A percentile compares a stretch with the other conserved stretches of the same genome.
Conservation (phyloP, 1,284 basidiomycete genomes). For the Somion occarium region DNA sequence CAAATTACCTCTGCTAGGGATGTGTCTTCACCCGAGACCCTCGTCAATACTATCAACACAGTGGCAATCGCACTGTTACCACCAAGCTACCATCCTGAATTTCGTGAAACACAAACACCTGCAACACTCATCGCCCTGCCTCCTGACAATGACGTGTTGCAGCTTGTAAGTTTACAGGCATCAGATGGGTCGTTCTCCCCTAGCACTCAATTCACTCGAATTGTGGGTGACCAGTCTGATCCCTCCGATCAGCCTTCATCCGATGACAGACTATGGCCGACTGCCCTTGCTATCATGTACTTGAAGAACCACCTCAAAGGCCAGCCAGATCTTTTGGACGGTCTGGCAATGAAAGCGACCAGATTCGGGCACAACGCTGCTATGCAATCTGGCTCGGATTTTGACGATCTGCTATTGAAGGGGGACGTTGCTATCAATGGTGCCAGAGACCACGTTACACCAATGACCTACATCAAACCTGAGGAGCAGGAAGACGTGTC, state of each 20-base stretch:
- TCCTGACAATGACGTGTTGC: background rate
- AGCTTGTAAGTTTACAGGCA: background rate
- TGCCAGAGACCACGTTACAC: no score
- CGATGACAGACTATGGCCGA: conserved; percentile 4
- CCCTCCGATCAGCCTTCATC: background rate
- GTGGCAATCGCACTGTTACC: no score
- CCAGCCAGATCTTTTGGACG: conserved; percentile 2
- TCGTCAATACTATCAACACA: no score
- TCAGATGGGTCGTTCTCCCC: conserved; percentile 9
- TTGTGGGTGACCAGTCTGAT: conserved; percentile 6
- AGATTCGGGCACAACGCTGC: background rate
- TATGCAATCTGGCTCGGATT: background rate
- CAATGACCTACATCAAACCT: no score
- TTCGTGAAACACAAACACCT: no score
- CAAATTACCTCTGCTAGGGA: no score
- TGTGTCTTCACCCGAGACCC: no score
- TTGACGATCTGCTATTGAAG: conserved; percentile 7
- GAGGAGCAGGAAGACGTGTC: no score
- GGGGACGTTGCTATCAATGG: no score
- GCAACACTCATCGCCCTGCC: background rate
- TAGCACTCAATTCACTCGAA: background rate
- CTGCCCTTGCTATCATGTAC: conserved; percentile 1
- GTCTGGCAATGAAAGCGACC: conserved; percentile 7
- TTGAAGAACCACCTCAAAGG: background rate
- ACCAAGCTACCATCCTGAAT: no score